Conservation (phyloP, 139 green algal genomes). For the Tetradesmus obliquus region DNA sequence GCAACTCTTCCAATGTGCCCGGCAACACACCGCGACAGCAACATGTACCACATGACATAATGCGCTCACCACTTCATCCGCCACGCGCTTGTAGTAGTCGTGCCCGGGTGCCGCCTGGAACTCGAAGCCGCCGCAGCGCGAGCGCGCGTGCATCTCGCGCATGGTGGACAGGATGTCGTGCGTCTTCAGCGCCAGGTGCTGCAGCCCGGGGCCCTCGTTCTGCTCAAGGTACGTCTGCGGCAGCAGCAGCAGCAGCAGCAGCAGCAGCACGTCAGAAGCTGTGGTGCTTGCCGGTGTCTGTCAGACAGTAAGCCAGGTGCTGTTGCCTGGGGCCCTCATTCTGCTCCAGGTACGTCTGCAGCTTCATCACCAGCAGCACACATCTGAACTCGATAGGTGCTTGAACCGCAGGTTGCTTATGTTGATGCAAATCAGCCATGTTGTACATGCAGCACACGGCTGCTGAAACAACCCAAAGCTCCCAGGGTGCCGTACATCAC, state of each 20-base stretch:
- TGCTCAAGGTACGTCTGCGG: constrained; percentile 98
- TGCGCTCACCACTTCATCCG: constrained; percentile 44
- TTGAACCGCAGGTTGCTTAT: no score
- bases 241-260: constrained; percentile 47
- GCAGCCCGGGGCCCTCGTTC: constrained; percentile 96
- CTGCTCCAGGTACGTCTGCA: constrained; percentile 98
- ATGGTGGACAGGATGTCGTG: constrained; percentile 93
- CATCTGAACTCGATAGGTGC: no score
- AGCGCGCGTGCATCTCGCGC: constrained; percentile 71
- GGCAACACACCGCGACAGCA: no score
- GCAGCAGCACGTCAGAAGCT: not conserved
- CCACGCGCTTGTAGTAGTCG: no score
- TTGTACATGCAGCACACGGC: no score
- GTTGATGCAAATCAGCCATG: no score
- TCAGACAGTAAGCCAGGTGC: not conserved
- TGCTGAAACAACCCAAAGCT: no score
- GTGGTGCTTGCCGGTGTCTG: not conserved
- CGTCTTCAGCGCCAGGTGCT: constrained; percentile 98
- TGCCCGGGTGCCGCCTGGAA: constrained; percentile 75
- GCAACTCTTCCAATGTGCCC: no score
- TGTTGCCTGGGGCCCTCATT: constrained; percentile 90
- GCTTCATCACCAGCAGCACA: no score
- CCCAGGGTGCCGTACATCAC: no score
- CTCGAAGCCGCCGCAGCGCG: constrained; percentile 76
- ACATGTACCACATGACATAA: no score